Conservation (phyloP, 345 rosid species). For the Raphanus raphanistrum region DNA sequence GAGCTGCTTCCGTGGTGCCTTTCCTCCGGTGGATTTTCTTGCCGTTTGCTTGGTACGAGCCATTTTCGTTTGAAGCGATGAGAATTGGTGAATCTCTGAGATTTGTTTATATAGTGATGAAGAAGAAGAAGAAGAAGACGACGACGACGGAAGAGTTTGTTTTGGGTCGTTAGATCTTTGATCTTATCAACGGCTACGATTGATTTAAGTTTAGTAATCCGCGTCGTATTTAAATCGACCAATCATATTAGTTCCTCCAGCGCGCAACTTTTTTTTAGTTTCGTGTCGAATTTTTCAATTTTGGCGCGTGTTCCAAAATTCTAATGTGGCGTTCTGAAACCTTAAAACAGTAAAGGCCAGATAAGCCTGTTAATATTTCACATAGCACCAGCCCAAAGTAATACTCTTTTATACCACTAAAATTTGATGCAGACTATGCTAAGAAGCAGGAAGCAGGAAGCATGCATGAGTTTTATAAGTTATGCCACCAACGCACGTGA, state of each 20-base stretch:
- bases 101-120: no score
- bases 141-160: no score
- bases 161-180: slow-evolving; percentile 27
- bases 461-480: background rate
- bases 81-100: no score
- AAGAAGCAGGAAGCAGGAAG: background rate
- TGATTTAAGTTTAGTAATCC: background rate
- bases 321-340: background rate
- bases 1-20: no score
- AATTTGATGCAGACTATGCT: background rate
- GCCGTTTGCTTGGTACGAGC: no score
- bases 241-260: background rate
- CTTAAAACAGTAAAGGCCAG: background rate
- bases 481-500: background rate
- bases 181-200: background rate
- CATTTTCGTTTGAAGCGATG: no score
- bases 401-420: no score
- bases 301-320: slow-evolving; percentile 1
- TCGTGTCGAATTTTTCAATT: background rate
- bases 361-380: background rate
- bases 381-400: background rate
- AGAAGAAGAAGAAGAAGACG: no score
- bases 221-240: background rate
- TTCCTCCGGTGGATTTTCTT: no score
- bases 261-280: background rate